Percentiles rank a stretch among this genome's conserved stretches.
phyloP scores from a whole-genome alignment of 192 early-diverging fungal species.

The Rhizophagus clarus region DNA sequence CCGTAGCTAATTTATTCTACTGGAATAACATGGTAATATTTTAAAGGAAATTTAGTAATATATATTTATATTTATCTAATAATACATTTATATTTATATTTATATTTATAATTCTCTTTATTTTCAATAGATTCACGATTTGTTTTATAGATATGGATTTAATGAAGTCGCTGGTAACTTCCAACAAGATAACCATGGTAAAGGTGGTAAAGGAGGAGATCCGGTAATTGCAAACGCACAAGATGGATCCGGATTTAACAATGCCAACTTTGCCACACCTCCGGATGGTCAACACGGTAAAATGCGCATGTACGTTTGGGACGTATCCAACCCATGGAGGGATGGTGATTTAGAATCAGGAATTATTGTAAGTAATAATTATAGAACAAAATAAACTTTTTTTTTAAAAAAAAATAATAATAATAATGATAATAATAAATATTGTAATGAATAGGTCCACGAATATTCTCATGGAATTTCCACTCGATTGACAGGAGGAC shows the following conservation, averaged over 20 bases:
- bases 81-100: no score
- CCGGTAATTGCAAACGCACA: conserved; percentile 92
- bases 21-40: conserved; percentile 73
- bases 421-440: neutral
- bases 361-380: conserved; percentile 59
- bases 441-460: conserved; percentile 59
- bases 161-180: conserved; percentile 92
- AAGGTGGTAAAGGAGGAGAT: conserved; percentile 80
- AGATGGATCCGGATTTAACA: conserved; percentile 88
- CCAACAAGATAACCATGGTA: conserved; percentile 83
- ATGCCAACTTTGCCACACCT: conserved; percentile 96
- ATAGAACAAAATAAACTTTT: neutral
- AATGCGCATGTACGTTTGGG: conserved; percentile 98
- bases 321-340: conserved; percentile 64
- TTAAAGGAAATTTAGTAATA: neutral
- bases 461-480: conserved; percentile 95
- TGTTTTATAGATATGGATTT: conserved; percentile 90
- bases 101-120: neutral
- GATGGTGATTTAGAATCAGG: conserved; percentile 92
- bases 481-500: conserved; percentile 90
- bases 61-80: neutral
- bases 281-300: conserved; percentile 87
- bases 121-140: conserved; percentile 75
- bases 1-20: conserved; percentile 89
- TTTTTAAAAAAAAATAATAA: neutral